Conservation (phyloP, 2,329 filamentous ascomycete genomes). For the Epichloe elymi region DNA sequence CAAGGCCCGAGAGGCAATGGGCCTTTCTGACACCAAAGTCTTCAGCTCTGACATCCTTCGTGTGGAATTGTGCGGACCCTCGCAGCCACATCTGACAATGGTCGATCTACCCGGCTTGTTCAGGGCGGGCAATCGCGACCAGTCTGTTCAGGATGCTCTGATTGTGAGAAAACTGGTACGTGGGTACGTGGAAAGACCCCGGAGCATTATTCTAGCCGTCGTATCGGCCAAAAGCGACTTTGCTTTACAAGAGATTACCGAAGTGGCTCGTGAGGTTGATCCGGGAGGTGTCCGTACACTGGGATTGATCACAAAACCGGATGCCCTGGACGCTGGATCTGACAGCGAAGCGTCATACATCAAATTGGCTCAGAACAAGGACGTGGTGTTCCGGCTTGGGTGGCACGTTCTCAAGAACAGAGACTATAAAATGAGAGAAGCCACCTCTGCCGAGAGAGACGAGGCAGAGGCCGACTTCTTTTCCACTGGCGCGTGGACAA, state of each 20-base stretch:
- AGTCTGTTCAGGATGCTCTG: conserved; percentile 21
- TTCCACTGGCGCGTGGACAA: conserved; percentile 24
- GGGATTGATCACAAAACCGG: conserved; percentile 45
- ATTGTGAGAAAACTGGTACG: conserved; percentile 25
- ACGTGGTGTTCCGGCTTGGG: conserved; percentile 34
- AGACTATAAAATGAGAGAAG: conserved; percentile 19
- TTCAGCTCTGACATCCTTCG: conserved; percentile 34
- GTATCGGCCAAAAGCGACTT: conserved; percentile 42
- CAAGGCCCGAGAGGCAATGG: conserved; percentile 6
- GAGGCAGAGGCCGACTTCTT: conserved; percentile 30
- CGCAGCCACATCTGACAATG: conserved; percentile 39
- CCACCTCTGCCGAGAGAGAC: conserved; percentile 23
- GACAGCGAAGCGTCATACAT: conserved; percentile 27
- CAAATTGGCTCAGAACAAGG: conserved; percentile 29
- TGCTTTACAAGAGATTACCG: conserved; percentile 37
- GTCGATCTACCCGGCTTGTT: conserved; percentile 45
- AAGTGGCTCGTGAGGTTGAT: conserved; percentile 3
- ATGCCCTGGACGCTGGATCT: conserved; percentile 21
- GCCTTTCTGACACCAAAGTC: conserved; percentile 7
- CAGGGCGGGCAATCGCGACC: conserved; percentile 29
- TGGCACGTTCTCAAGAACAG: conserved; percentile 40
- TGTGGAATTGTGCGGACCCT: conserved; percentile 34
- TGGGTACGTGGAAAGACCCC: conserved; percentile 40
- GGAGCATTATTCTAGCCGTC: conserved; percentile 48
- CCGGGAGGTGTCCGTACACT: conserved; percentile 28